Evolutionary conservation across 495 filamentous ascomycete genomes (phyloP), one percentile per base, ranked within the genome.

Genomic region (Pyrenula massariospora): DNA sequence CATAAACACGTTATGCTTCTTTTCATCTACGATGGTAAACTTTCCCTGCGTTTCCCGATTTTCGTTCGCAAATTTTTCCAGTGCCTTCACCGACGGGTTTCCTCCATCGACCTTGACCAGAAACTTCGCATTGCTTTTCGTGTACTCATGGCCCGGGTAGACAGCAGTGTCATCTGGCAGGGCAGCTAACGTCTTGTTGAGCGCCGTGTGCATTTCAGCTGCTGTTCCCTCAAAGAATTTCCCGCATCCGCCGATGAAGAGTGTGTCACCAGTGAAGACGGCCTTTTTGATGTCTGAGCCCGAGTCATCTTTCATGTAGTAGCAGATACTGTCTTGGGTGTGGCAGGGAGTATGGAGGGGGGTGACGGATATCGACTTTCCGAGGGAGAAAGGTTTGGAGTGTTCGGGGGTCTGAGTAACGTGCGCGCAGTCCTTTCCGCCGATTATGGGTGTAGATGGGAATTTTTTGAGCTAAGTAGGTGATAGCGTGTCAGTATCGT

Each of bases 1-100:
- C 93, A 98, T 97, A 63, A 98, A 98, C 2, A 96, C 91, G 66
- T 98, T 98, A 67, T 97, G 91, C 67, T 89, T 70, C 91, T 98
- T 98, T 70, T 98, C 93, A 67, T 98, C 91, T 0, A 88, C 91
- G 69, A 98, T 97, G 0, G 93, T 98, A 62, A 95, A 96, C 66
- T 89, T 91, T 22, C 93, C 93, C 71, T 96, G 89, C 55, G 93
- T 97, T 71, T 95, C 79, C 73, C 83, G 70, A 66, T 96, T 90
- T 54, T 78, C 73, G 20, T 88, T 80, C 3, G 89, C 88, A 68
- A 91, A 96, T 0, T 78, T 73, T 54, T 83, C 70, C 24, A 98
- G 73, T 60, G 84, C 86, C 78, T 86, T 83, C 56, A 95, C 81
- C 19, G 77, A 84, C 57, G 87, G 79, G 23, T 84, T 75, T 22